These are phyloP conservation scores for Coniferiporia weirii DNA, from an alignment of 1,284 basidiomycete genomes.

Conservation along the genomic window DNA sequence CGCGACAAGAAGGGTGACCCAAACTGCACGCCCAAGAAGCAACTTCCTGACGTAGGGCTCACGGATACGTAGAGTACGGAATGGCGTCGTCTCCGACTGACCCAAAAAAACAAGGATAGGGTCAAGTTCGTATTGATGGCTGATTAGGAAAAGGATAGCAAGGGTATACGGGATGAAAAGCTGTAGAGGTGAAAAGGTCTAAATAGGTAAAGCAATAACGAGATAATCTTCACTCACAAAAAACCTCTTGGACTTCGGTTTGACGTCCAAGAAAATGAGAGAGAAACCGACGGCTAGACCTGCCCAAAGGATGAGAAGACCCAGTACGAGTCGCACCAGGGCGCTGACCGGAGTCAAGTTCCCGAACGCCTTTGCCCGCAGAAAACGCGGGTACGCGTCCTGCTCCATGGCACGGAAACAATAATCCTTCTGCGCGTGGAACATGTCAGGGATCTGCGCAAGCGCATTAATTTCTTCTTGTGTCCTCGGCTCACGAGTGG, in stretches of 20 bases:
- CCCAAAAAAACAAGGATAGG: slow-evolving; percentile 83
- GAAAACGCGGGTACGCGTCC: slow-evolving; percentile 94
- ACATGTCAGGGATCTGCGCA: slow-evolving; percentile 94
- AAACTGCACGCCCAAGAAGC: slow-evolving; percentile 80
- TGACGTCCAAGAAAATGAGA: slow-evolving; percentile 88
- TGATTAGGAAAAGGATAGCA: slow-evolving; percentile 84
- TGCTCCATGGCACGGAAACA: slow-evolving; percentile 97
- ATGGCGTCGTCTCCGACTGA: slow-evolving; percentile 87
- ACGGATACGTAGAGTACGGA: slow-evolving; percentile 82
- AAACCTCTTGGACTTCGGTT: slow-evolving; percentile 85
- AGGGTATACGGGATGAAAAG: slow-evolving; percentile 93
- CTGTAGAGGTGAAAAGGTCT: slow-evolving; percentile 37
- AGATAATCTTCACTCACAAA: slow-evolving; percentile 67
- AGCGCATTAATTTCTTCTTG: slow-evolving; percentile 71
- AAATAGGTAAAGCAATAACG: background rate
- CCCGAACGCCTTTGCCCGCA: slow-evolving; percentile 94
- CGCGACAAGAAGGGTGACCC: slow-evolving; percentile 72
- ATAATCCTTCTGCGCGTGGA: slow-evolving; percentile 96
- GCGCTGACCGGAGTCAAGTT: slow-evolving; percentile 91
- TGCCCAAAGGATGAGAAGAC: slow-evolving; percentile 87
- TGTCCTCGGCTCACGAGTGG: slow-evolving; percentile 63
- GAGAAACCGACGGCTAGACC: slow-evolving; percentile 87
- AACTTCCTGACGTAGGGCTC: slow-evolving; percentile 92
- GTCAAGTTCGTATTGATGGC: slow-evolving; percentile 95
- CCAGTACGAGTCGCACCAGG: slow-evolving; percentile 78